phyloP scores from a whole-genome alignment of 163 green algal genomes.

The Botryococcus braunii region DNA sequence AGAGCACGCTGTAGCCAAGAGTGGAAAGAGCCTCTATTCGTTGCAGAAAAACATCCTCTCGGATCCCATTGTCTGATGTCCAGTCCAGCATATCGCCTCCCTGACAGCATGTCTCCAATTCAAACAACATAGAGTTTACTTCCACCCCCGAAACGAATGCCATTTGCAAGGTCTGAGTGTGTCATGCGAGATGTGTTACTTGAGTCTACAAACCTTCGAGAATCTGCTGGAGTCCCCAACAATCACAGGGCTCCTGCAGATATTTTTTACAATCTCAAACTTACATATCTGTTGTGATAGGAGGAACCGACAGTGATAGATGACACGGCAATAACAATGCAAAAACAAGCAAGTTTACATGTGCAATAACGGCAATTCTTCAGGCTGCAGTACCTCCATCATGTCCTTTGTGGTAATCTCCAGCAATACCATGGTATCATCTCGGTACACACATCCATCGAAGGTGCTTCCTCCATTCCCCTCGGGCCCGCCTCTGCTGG shows the following conservation, averaged over 20 bases:
- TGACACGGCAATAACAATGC: not conserved
- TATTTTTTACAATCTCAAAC: too few relatives aligned
- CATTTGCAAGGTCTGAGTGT: too few relatives aligned
- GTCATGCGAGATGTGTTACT: too few relatives aligned
- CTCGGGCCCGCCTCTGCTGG: not conserved
- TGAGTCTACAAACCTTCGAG: too few relatives aligned
- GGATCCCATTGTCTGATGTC: constrained; percentile 36
- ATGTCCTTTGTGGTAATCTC: constrained; percentile 45
- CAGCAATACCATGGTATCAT: constrained; percentile 42
- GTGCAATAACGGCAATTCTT: not conserved
- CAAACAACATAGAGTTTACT: too few relatives aligned
- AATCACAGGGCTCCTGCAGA: too few relatives aligned
- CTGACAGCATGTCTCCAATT: constrained; percentile 11
- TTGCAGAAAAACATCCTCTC: constrained; percentile 40
- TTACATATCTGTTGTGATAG: too few relatives aligned
- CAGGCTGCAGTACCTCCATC: constrained; percentile 44
- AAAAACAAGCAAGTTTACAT: not conserved
- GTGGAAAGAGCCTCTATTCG: constrained; percentile 38
- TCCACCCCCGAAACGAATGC: too few relatives aligned
- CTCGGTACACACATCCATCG: constrained; percentile 36
- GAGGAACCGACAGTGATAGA: too few relatives aligned
- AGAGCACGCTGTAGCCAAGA: constrained; percentile 43
- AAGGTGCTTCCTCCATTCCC: not conserved
- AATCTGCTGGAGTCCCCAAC: too few relatives aligned
- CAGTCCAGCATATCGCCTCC: constrained; percentile 45